A percentile compares a stretch with the other conserved stretches of the same genome.
Evolutionary conservation across 163 green algal genomes (phyloP).

Genomic region (Coccomyxa subellipsoidea): DNA sequence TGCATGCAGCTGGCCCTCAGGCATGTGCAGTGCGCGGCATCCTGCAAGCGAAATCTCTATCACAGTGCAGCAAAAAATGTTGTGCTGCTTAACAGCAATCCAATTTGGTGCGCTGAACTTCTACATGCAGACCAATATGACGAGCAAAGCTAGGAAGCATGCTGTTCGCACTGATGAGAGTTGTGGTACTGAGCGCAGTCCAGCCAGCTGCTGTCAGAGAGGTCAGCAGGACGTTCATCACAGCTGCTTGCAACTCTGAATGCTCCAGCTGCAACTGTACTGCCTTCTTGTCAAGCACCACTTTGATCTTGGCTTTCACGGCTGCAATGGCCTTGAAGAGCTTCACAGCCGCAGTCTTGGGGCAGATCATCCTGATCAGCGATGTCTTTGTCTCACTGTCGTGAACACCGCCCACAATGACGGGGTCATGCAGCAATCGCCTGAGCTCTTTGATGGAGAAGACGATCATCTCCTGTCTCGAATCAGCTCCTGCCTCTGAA

Average conservation of each 20-base stretch:
- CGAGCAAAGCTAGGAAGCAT: too few relatives aligned
- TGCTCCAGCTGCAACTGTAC: neutral
- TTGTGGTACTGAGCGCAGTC: neutral
- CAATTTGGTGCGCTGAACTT: too few relatives aligned
- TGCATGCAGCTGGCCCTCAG: neutral
- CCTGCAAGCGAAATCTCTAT: neutral
- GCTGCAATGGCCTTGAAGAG: neutral
- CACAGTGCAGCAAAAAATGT: too few relatives aligned
- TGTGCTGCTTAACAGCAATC: too few relatives aligned
- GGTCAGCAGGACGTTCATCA: neutral
- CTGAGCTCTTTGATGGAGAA: neutral
- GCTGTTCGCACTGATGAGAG: neutral
- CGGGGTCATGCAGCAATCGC: neutral
- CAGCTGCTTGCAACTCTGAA: neutral
- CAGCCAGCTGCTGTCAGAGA: neutral
- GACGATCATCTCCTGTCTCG: too few relatives aligned
- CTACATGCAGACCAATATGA: neutral
- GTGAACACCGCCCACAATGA: neutral
- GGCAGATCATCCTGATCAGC: neutral
- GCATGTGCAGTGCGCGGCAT: neutral
- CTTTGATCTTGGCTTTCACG: neutral
- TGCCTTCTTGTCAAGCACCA: neutral
- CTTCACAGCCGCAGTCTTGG: neutral
- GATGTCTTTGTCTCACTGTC: neutral
- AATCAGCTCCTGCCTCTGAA: neutral